These are phyloP conservation scores for Choiromyces venosus DNA, from an alignment of 495 filamentous ascomycete genomes.

Conservation along the genomic window DNA sequence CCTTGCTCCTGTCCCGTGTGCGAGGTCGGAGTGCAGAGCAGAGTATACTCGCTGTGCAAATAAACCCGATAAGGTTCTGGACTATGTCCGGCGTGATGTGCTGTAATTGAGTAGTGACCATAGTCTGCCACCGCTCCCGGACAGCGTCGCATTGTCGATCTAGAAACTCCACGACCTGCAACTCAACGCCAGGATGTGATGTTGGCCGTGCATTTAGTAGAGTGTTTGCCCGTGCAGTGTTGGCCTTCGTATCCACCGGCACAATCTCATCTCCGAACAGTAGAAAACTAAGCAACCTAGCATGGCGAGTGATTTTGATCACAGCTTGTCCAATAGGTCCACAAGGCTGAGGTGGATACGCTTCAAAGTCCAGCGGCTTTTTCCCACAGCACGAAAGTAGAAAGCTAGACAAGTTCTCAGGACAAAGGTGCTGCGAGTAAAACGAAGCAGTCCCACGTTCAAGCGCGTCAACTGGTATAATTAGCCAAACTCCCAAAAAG, in stretches of 20 bases:
- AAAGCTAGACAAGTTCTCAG: constrained; percentile 47
- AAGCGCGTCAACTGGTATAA: constrained; percentile 38
- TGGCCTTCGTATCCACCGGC: neutral
- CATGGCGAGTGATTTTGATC: constrained; percentile 45
- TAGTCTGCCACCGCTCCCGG: constrained; percentile 46
- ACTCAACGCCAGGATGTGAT: constrained; percentile 44
- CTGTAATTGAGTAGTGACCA: constrained; percentile 46
- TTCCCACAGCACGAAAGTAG: constrained; percentile 46
- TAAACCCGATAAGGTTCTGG: constrained; percentile 48
- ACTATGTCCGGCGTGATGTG: constrained; percentile 49
- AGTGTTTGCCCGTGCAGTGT: neutral
- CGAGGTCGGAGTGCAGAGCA: constrained; percentile 44
- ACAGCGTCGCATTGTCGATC: constrained; percentile 48
- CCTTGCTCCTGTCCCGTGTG: constrained; percentile 30
- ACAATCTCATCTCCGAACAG: constrained; percentile 43
- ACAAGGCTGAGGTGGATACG: constrained; percentile 18
- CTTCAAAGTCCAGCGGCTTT: constrained; percentile 18
- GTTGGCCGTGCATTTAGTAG: neutral
- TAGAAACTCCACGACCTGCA: constrained; percentile 47
- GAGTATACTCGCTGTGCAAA: constrained; percentile 45
- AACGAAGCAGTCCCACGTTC: constrained; percentile 42
- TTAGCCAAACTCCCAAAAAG: constrained; percentile 11
- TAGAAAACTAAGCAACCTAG: constrained; percentile 30
- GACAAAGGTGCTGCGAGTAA: constrained; percentile 40
- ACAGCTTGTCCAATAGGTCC: constrained; percentile 41